These are phyloP conservation scores for Polychaeton citri DNA, from an alignment of 2,329 filamentous ascomycete species.

Conservation along the genomic window DNA sequence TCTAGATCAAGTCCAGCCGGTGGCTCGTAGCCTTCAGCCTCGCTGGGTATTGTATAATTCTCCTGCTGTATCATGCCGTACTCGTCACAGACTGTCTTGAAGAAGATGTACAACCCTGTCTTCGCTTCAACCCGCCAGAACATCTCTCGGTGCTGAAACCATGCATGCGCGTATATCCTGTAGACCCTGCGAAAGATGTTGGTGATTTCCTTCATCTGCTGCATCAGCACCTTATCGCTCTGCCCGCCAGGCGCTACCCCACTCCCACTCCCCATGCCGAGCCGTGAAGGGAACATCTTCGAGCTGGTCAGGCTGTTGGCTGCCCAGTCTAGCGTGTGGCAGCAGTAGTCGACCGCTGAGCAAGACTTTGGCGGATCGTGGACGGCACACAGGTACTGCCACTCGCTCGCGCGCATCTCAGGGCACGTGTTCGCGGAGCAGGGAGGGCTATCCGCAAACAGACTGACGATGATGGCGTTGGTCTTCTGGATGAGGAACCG, in stretches of 20 bases:
- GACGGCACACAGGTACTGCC: conserved; percentile 97
- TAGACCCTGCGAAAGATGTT: conserved; percentile 93
- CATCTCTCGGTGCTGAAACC: conserved; percentile 91
- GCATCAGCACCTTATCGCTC: conserved; percentile 24
- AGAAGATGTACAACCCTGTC: conserved; percentile 88
- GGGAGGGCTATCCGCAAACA: conserved; percentile 79
- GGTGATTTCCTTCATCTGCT: conserved; percentile 68
- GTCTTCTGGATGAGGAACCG: conserved; percentile 91
- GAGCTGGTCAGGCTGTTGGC: conserved; percentile 87
- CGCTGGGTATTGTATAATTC: conserved; percentile 88
- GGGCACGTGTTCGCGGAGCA: conserved; percentile 84
- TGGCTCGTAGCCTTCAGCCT: conserved; percentile 71
- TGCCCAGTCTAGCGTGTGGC: conserved; percentile 95
- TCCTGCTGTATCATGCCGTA: conserved; percentile 83
- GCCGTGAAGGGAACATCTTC: conserved; percentile 85
- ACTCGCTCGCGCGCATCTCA: conserved; percentile 97
- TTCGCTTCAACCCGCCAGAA: conserved; percentile 89
- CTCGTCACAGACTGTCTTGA: conserved; percentile 90
- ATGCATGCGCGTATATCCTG: conserved; percentile 94
- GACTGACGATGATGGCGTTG: conserved; percentile 81
- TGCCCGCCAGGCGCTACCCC: conserved; percentile 14
- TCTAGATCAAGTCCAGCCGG: conserved; percentile 7
- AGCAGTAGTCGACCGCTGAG: conserved; percentile 98
- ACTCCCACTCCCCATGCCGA: conserved; percentile 39
- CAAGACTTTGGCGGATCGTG: conserved; percentile 94